Conservation (phyloP, 305 asterid genomes). For the Nicotiana rustica region DNA sequence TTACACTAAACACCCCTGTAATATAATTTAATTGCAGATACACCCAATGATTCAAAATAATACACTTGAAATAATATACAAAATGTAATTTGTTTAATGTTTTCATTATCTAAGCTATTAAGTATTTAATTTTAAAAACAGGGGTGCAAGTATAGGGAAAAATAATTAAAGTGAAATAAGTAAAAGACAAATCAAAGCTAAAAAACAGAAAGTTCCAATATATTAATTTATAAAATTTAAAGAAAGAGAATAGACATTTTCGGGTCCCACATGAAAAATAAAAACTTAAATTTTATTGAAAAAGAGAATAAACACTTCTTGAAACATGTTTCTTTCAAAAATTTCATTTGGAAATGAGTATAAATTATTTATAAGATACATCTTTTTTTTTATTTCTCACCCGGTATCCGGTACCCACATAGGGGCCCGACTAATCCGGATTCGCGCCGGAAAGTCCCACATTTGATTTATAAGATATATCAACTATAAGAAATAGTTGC, state of each 20-base stretch:
- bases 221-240: too few relatives aligned
- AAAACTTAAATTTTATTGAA: too few relatives aligned
- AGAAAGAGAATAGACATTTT: not conserved
- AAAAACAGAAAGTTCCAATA: not conserved
- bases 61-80: not conserved
- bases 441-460: too few relatives aligned
- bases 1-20: not conserved
- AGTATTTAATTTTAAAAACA: not conserved
- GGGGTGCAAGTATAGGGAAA: not conserved
- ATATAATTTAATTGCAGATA: not conserved
- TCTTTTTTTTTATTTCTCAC: too few relatives aligned
- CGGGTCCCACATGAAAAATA: not conserved
- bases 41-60: not conserved
- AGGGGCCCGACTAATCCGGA: too few relatives aligned
- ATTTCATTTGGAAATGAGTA: not conserved
- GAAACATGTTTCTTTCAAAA: not conserved
- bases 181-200: not conserved
- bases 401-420: too few relatives aligned
- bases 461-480: too few relatives aligned
- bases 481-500: not conserved
- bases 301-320: not conserved
- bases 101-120: constrained; percentile 4
- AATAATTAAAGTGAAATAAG: constrained; percentile 14
- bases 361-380: not conserved
- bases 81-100: not conserved